Evolutionary conservation across 768 basidiomycete genomes (phyloP).

Genomic region (Goffeauzyma gilvescens): DNA sequence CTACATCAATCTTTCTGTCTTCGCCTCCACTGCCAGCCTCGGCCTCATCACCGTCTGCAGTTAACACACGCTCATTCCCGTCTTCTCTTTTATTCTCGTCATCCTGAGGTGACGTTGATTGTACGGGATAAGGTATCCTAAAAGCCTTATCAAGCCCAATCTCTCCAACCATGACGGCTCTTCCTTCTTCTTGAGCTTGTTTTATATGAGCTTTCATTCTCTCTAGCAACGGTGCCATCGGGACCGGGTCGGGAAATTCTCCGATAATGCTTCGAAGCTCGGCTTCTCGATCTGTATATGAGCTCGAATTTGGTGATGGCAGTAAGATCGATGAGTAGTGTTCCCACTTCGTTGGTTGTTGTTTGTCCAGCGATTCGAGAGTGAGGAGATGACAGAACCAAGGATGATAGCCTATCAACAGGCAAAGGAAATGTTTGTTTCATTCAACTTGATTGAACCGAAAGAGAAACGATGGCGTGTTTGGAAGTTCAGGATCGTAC

Average conservation of each 20-base stretch:
- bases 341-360: conserved; percentile 39
- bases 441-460: conserved; percentile 1
- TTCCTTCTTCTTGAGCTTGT: conserved; percentile 36
- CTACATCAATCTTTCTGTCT: too few species aligned
- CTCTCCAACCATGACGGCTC: conserved; percentile 67
- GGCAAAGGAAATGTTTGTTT: background rate
- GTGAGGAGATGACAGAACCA: conserved; percentile 78
- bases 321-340: conserved; percentile 64
- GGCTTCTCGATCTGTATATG: conserved; percentile 28
- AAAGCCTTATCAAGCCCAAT: conserved; percentile 73
- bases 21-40: too few species aligned
- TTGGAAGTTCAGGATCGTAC: too few species aligned
- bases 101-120: conserved; percentile 36
- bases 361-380: conserved; percentile 18
- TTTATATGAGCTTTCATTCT: conserved; percentile 45
- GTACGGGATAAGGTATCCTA: conserved; percentile 46
- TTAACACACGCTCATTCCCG: too few species aligned
- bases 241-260: conserved; percentile 51
- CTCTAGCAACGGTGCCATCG: conserved; percentile 42
- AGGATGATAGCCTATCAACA: conserved; percentile 59
- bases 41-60: too few species aligned
- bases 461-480: background rate
- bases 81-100: too few species aligned
- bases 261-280: conserved; percentile 44
- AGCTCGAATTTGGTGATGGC: conserved; percentile 16